phyloP scores from a whole-genome alignment of 768 basidiomycete genomes.

The Kwoniella sp. region DNA sequence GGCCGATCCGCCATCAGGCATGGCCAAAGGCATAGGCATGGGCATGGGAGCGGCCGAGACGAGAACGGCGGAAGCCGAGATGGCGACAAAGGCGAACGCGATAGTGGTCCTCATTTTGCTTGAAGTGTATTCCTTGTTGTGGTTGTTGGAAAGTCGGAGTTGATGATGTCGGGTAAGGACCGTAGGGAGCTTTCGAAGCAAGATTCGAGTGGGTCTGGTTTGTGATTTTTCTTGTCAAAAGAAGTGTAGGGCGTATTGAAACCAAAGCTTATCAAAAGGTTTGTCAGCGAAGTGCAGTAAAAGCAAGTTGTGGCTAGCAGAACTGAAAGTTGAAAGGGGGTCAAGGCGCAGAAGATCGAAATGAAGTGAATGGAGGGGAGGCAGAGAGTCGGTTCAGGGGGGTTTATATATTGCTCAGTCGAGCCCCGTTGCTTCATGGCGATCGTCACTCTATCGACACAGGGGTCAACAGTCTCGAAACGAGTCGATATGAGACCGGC shows the following conservation, averaged over 20 bases:
- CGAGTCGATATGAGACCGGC: no score
- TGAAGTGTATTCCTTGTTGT: neutral
- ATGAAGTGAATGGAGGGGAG: slow-evolving; percentile 1
- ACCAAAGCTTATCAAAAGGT: slow-evolving; percentile 11
- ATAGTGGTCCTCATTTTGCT: slow-evolving; percentile 34
- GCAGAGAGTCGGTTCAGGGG: neutral
- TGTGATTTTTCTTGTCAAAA: slow-evolving; percentile 17
- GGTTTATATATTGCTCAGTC: neutral
- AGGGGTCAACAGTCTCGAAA: no score
- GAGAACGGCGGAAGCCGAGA: slow-evolving; percentile 15
- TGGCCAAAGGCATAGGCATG: neutral
- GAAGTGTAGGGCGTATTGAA: neutral
- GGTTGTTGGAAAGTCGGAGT: neutral
- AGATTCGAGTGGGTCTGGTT: slow-evolving; percentile 2
- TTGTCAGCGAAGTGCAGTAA: neutral
- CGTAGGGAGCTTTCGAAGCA: slow-evolving; percentile 13
- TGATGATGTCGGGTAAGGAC: slow-evolving; percentile 1
- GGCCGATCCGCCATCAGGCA: slow-evolving; percentile 29
- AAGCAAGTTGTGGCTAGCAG: slow-evolving; percentile 1
- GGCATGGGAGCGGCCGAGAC: slow-evolving; percentile 27
- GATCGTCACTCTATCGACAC: neutral
- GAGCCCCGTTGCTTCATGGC: neutral
- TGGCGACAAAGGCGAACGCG: slow-evolving; percentile 22
- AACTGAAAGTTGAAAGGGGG: slow-evolving; percentile 7
- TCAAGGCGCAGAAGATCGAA: neutral